Percentiles rank a stretch among this genome's conserved stretches.
Evolutionary conservation across 2,329 filamentous ascomycete genomes (phyloP).

Genomic region (Teratosphaeriaceae sp.): DNA sequence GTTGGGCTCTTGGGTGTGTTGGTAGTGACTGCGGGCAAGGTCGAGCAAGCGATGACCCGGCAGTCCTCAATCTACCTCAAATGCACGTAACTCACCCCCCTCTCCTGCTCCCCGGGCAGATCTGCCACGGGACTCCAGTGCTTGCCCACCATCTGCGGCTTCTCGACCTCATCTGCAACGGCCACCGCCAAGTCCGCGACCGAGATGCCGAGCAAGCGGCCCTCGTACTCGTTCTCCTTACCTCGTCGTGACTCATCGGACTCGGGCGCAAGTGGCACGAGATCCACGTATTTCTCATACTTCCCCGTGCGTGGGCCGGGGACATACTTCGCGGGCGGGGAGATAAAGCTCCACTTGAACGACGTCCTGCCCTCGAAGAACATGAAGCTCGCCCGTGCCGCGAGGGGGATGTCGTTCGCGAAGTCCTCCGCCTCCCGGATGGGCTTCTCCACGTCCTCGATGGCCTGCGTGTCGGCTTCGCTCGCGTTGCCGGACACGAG

Average conservation of each 20-base stretch:
- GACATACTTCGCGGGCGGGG: conserved; percentile 5
- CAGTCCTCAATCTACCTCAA: too few relatives aligned
- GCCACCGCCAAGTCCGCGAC: conserved; percentile 7
- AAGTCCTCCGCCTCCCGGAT: not conserved
- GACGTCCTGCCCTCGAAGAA: conserved; percentile 6
- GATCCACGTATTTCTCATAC: conserved; percentile 4
- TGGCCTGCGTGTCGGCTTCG: not conserved
- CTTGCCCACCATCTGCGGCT: conserved; percentile 7
- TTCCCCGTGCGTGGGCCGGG: conserved; percentile 9
- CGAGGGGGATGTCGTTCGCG: conserved; percentile 7
- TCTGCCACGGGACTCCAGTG: conserved; percentile 9
- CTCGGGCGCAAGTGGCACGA: conserved; percentile 2
- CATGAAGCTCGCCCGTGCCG: conserved; percentile 7
- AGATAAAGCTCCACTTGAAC: conserved; percentile 8
- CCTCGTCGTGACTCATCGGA: not conserved
- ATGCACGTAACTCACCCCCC: not conserved
- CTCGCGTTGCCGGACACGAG: not conserved
- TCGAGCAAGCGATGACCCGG: too few relatives aligned
- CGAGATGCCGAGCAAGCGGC: conserved; percentile 5
- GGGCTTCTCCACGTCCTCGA: conserved; percentile 3
- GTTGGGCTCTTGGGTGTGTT: not conserved
- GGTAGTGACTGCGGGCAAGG: too few relatives aligned
- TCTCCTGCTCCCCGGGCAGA: not conserved
- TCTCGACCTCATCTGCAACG: conserved; percentile 10
- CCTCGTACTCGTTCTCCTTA: conserved; percentile 7